Percentiles rank a stretch among this genome's conserved stretches.
Conservation (phyloP, 768 basidiomycete genomes). For the Panellus pusillus region DNA sequence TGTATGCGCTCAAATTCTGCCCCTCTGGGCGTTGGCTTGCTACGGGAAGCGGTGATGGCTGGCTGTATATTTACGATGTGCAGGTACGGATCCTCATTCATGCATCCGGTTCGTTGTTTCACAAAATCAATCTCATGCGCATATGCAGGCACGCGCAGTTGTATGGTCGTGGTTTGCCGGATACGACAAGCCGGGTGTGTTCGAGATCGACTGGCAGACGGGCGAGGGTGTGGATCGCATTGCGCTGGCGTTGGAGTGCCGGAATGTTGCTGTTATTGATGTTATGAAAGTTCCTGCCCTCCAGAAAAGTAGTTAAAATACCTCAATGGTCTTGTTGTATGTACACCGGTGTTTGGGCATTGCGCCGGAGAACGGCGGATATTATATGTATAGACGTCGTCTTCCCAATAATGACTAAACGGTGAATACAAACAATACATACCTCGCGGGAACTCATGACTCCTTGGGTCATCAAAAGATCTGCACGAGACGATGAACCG, state of each 20-base stretch:
- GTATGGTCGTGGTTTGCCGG: conserved; percentile 67
- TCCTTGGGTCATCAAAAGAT: no score
- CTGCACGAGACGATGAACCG: no score
- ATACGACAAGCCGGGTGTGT: conserved; percentile 60
- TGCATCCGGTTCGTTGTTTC: conserved; percentile 10
- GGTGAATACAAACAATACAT: no score
- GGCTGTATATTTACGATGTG: conserved; percentile 69
- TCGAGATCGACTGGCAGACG: conserved; percentile 76
- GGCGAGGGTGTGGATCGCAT: conserved; percentile 55
- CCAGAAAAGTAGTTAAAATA: conserved; percentile 3
- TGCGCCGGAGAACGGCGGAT: no score
- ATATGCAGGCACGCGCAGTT: conserved; percentile 44
- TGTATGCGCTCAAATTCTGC: conserved; percentile 76
- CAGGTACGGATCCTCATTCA: conserved; percentile 42
- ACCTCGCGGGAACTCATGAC: no score
- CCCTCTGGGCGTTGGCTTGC: conserved; percentile 72
- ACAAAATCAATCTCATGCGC: not conserved
- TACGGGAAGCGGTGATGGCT: conserved; percentile 79
- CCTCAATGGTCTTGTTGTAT: no score
- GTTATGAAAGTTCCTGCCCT: conserved; percentile 46
- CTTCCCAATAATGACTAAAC: no score
- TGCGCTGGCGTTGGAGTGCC: conserved; percentile 68
- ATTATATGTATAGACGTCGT: no score
- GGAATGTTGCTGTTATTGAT: conserved; percentile 69
- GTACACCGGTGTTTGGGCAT: no score